Evolutionary conservation across 106 monocot species (phyloP), one percentile per base, ranked within the genome.

Genomic region (Iris macrosiphon): DNA sequence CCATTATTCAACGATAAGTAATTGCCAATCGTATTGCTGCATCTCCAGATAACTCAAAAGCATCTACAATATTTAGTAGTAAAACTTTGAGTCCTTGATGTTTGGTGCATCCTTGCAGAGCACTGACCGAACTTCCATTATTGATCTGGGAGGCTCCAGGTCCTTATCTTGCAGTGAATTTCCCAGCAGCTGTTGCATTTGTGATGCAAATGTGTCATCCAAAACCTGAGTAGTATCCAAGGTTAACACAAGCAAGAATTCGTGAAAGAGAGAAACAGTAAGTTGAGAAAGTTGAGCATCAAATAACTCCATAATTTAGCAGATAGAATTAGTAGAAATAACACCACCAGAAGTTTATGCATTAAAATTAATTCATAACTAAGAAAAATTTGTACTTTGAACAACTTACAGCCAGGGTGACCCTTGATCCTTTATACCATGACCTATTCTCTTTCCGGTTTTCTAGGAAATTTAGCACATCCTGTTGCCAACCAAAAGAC

Each of bases 131-230:
- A 91, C 98, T 73, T 98, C 98, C 80, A 87, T 67, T 44, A 87
- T 79, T 10, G 86, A 87, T 31, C 86, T 67, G 0, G 98, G 98
- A 28, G 98, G 87, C 43, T 91, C 87, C 25, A 91, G 31, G 19
- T 98, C 98, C 45, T 86, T 83, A 34, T 75, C 75, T 49, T 80
- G 75, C 40, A 98, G 59, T 7, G 80, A 57, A 45, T 98, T 90
- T 14, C 98, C 98, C 23, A 98, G 80, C 17, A 98, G 38, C 57
- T 84, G 83, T 44, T 98, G 91, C 87, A 98, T 91, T 61, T 98
- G 90, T 11, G 87, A 91, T 50, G 83, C 91, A 71, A 98, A 91
- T 31, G 91, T 98, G 46, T 98, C 91, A 37, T 98, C 87, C 70
- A 98, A 60, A 55, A 83, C 68, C 87, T 93, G 74, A 49, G 67